These are phyloP conservation scores for Colletotrichum chlorophyti DNA, from an alignment of 2,329 filamentous ascomycete genomes.

Conservation along the genomic window DNA sequence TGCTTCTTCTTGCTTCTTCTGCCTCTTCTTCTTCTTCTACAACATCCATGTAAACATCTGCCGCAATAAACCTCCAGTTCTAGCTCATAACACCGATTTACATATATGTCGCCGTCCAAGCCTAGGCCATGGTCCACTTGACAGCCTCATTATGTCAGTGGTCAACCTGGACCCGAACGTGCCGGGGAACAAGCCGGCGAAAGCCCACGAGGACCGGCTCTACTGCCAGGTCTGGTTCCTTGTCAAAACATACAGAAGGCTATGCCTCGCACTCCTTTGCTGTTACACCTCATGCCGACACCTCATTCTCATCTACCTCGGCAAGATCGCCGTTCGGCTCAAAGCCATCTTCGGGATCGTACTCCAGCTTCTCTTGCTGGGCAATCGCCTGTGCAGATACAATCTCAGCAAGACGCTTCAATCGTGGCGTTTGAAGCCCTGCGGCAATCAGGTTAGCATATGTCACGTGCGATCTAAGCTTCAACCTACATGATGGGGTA, in stretches of 20 bases:
- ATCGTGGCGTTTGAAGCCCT: constrained; percentile 94
- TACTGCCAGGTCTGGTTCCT: neutral
- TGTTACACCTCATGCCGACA: constrained; percentile 4
- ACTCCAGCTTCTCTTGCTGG: constrained; percentile 87
- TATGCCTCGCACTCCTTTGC: neutral
- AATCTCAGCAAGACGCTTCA: constrained; percentile 98
- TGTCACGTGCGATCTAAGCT: constrained; percentile 16
- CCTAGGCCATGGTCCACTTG: neutral
- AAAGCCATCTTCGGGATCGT: constrained; percentile 49
- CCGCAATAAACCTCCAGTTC: constrained; percentile 5
- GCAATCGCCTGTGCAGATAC: constrained; percentile 96
- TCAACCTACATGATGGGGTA: constrained; percentile 88
- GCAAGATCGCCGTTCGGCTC: constrained; percentile 57
- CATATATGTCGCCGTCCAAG: neutral
- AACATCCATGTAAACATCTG: constrained; percentile 23
- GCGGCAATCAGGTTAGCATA: constrained; percentile 37
- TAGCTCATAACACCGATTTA: constrained; percentile 1
- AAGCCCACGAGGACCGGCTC: neutral
- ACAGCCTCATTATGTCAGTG: constrained; percentile 17
- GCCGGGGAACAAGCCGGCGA: neutral
- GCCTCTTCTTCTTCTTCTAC: too few species aligned
- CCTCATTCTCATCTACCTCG: constrained; percentile 56
- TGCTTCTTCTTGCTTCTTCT: too few species aligned
- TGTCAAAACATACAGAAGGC: neutral
- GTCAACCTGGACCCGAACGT: neutral